Conservation (phyloP, 1,139 yeast genomes). For the Geotrichum australiense region DNA sequence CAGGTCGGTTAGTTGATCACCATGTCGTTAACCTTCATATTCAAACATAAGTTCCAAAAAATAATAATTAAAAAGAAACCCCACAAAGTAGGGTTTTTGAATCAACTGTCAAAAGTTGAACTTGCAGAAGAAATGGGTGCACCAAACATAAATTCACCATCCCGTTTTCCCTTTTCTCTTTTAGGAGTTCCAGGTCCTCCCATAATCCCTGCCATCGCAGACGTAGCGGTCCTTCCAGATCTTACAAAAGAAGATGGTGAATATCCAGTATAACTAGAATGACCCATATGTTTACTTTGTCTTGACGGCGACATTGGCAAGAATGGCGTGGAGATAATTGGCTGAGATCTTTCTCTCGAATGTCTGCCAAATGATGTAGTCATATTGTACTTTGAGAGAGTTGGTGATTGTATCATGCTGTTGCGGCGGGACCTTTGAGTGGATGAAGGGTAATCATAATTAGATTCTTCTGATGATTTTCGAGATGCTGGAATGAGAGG, state of each 20-base stretch:
- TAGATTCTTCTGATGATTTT: neutral
- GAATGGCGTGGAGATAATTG: neutral
- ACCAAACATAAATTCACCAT: neutral
- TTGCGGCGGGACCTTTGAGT: neutral
- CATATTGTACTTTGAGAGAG: neutral
- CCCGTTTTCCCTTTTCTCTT: neutral
- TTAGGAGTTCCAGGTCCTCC: neutral
- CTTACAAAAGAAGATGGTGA: neutral
- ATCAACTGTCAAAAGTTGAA: neutral
- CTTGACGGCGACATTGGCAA: slow-evolving; percentile 12
- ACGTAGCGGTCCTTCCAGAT: neutral
- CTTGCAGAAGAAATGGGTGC: neutral
- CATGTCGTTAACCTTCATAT: too few species aligned
- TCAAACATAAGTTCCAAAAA: too few species aligned
- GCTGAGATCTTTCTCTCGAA: slow-evolving; percentile 1
- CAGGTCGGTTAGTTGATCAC: too few species aligned
- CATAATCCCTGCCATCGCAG: neutral
- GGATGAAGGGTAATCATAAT: neutral
- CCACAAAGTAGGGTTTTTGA: too few species aligned
- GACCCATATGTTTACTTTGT: slow-evolving; percentile 5
- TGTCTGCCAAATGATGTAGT: neutral
- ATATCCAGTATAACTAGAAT: slow-evolving; percentile 3
- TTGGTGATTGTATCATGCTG: slow-evolving; percentile 10
- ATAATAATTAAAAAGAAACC: too few species aligned
- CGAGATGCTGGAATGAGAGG: neutral